Base-by-base conservation (phyloP, 2,329 filamentous ascomycete genomes). In the Talaromyces islandicus region DNA sequence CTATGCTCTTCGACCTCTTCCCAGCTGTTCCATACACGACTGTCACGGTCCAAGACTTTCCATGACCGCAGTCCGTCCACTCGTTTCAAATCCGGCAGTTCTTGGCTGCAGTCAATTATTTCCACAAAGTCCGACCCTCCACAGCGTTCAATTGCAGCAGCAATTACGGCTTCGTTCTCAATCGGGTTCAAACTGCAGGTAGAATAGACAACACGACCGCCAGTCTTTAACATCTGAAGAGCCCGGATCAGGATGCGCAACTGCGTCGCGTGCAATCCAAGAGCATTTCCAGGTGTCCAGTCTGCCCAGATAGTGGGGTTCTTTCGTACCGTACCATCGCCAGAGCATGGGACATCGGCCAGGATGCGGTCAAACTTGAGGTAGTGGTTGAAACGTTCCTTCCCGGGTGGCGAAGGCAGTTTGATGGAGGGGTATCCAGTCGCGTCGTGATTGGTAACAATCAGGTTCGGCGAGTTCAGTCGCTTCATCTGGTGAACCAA, bases 131-230 rank as follows among this genome's bases (percentile, higher is more conserved):
- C 81, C 4, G 85, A 77, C 3, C 94, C 94, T 63, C 94, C 94
- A 69, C 92, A 97, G 60, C 92, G 85, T 67, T 92, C 89, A 67
- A 99, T 92, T 11, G 94, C 94, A 27, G 89, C 88, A 0, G 90
- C 87, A 62, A 99, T 81, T 17, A 97, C 92, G 7, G 94, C 88
- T 77, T 99, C 94, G 70, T 99, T 96, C 80, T 99, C 94, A 29
- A 97, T 86, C 0, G 94, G 94, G 77, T 99, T 99, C 90, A 99
- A 91, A 75, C 92, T 97, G 82, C 94, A 99, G 21, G 94, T 99
- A 3, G 93, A 97, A 79, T 97, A 99, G 57, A 99, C 93, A 29
- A 97, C 90, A 64, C 92, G 86, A 56, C 94, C 94, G 46, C 94
- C 93, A 59, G 91, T 89, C 80, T 97, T 97, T 66, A 99, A 85